Conservation (phyloP, 768 basidiomycete species). For the Leucocoprinus sp. region DNA sequence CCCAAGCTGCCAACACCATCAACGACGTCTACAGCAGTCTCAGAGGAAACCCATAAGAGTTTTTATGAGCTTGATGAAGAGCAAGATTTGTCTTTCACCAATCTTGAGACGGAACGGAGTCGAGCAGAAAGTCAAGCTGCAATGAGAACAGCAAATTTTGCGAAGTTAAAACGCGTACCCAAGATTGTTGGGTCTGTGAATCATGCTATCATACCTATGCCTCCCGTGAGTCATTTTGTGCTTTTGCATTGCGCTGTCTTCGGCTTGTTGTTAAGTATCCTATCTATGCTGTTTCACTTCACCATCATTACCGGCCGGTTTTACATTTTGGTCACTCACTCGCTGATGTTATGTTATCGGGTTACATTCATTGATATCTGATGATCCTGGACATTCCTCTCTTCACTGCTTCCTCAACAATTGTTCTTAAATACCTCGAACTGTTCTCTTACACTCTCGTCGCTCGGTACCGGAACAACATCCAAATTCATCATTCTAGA, state of each 20-base stretch:
- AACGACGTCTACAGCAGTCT: constrained; percentile 11
- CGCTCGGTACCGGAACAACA: neutral
- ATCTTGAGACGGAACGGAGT: neutral
- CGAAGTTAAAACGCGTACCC: constrained; percentile 21
- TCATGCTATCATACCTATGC: constrained; percentile 74
- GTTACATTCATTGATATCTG: neutral
- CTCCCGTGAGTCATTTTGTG: constrained; percentile 48
- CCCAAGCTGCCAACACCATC: neutral
- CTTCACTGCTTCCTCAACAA: neutral
- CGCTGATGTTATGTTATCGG: neutral
- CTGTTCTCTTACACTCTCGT: neutral
- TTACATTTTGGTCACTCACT: no score
- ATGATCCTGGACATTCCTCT: neutral
- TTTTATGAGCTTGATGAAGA: constrained; percentile 10
- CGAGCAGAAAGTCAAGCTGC: neutral
- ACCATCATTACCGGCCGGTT: no score
- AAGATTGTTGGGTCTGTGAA: constrained; percentile 70
- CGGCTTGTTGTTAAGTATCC: no score
- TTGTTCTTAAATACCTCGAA: neutral
- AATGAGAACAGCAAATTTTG: constrained; percentile 8
- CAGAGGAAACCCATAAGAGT: constrained; percentile 12
- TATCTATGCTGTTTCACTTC: neutral
- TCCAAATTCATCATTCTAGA: constrained; percentile 29
- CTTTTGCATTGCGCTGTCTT: constrained; percentile 1
- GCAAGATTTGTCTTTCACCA: neutral